phyloP scores from a whole-genome alignment of 768 basidiomycete genomes.

The Leccinellum albellum region DNA sequence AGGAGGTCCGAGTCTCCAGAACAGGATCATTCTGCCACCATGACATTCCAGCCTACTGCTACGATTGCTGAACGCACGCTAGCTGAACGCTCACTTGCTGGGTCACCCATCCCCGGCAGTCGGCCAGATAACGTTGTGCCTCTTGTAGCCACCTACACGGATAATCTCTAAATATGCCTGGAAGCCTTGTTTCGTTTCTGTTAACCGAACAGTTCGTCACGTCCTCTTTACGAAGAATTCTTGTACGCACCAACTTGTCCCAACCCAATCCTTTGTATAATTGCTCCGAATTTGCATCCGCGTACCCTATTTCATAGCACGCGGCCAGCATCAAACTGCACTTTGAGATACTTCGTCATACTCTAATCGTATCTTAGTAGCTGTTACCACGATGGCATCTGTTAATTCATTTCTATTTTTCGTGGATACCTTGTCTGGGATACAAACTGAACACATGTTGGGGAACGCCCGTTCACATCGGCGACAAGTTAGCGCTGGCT shows the following conservation, averaged over 20 bases:
- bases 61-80: conserved; percentile 40
- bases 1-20: conserved; percentile 27
- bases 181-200: not conserved
- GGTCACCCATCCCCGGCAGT: conserved; percentile 35
- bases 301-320: not conserved
- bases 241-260: conserved; percentile 1
- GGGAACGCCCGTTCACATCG: too few relatives aligned
- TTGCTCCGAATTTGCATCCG: conserved; percentile 1
- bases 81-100: conserved; percentile 40
- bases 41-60: conserved; percentile 39
- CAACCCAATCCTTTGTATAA: conserved; percentile 8
- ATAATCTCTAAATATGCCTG: conserved; percentile 7
- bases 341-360: conserved; percentile 5
- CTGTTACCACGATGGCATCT: not conserved
- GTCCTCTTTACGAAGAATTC: not conserved
- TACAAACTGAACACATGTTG: too few relatives aligned
- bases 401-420: not conserved
- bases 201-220: not conserved
- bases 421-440: not conserved
- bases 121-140: conserved; percentile 42
- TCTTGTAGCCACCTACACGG: conserved; percentile 23
- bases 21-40: conserved; percentile 24
- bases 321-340: not conserved
- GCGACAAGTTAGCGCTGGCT: too few relatives aligned
- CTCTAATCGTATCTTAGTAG: conserved; percentile 11